Conservation (phyloP, 768 basidiomycete species). For the Cubamyces lactineus region DNA sequence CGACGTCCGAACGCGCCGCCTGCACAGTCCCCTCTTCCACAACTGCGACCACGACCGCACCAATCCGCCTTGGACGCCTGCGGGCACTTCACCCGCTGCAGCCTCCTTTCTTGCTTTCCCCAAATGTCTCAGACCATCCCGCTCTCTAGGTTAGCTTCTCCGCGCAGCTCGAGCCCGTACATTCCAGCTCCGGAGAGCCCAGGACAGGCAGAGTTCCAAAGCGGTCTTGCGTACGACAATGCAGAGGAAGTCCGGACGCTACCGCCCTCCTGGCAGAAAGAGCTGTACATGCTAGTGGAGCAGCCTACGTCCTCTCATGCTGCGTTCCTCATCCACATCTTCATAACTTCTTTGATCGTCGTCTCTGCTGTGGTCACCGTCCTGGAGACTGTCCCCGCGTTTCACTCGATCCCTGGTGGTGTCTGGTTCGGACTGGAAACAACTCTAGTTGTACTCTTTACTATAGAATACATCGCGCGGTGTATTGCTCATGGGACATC, state of each 20-base stretch:
- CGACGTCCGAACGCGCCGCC: not conserved
- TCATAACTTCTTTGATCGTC: slow-evolving; percentile 72
- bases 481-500: slow-evolving; percentile 76
- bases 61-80: slow-evolving; percentile 2
- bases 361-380: slow-evolving; percentile 77
- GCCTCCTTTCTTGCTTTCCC: not conserved
- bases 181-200: slow-evolving; percentile 10
- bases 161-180: slow-evolving; percentile 11
- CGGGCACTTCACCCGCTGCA: not conserved
- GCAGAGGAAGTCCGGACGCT: slow-evolving; percentile 25
- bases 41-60: slow-evolving; percentile 7
- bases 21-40: not conserved
- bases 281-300: slow-evolving; percentile 74
- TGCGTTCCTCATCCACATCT: slow-evolving; percentile 76
- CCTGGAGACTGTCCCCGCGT: slow-evolving; percentile 77
- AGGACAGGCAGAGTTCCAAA: slow-evolving; percentile 12
- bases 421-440: slow-evolving; percentile 91
- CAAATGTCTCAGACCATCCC: slow-evolving; percentile 22
- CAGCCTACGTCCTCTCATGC: slow-evolving; percentile 74
- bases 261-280: slow-evolving; percentile 60
- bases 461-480: slow-evolving; percentile 78
- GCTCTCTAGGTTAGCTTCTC: slow-evolving; percentile 10
- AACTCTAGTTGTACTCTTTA: slow-evolving; percentile 81
- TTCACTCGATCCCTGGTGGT: slow-evolving; percentile 67
- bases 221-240: slow-evolving; percentile 22